These are phyloP conservation scores for Neonectria coccinea DNA, from an alignment of 2,329 filamentous ascomycete genomes.

Conservation along the genomic window DNA sequence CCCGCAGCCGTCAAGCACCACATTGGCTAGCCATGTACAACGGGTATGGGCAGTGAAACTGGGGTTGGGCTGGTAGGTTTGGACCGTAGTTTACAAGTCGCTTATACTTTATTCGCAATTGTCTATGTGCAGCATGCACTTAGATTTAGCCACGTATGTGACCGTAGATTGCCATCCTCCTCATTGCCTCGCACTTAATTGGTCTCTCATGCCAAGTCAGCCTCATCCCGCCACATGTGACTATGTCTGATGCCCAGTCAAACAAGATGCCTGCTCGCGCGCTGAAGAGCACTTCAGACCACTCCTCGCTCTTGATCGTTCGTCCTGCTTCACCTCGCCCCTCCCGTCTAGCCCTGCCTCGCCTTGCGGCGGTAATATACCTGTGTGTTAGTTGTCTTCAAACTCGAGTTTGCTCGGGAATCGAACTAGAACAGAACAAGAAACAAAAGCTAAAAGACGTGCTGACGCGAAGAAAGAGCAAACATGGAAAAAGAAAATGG, in stretches of 20 bases:
- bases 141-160: background rate
- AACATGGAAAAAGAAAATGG: constrained; percentile 43
- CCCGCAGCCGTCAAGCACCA: background rate
- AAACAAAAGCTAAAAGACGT: constrained; percentile 25
- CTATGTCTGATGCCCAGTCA: background rate
- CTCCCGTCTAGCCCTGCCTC: constrained; percentile 5
- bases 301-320: background rate
- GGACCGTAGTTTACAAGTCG: background rate
- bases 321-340: background rate
- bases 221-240: background rate
- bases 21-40: background rate
- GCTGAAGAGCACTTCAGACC: background rate
- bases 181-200: background rate
- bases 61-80: background rate
- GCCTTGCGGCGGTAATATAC: background rate
- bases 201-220: background rate
- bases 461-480: constrained; percentile 32
- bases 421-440: constrained; percentile 14
- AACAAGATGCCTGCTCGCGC: background rate
- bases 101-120: background rate
- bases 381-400: constrained; percentile 8
- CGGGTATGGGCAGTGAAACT: background rate
- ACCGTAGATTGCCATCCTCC: background rate
- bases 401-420: constrained; percentile 3
- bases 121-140: background rate